Percentiles rank a stretch among this genome's conserved stretches.
Evolutionary conservation across 2,329 filamentous ascomycete species (phyloP).

Genomic region (Aspergillus proliferans): DNA sequence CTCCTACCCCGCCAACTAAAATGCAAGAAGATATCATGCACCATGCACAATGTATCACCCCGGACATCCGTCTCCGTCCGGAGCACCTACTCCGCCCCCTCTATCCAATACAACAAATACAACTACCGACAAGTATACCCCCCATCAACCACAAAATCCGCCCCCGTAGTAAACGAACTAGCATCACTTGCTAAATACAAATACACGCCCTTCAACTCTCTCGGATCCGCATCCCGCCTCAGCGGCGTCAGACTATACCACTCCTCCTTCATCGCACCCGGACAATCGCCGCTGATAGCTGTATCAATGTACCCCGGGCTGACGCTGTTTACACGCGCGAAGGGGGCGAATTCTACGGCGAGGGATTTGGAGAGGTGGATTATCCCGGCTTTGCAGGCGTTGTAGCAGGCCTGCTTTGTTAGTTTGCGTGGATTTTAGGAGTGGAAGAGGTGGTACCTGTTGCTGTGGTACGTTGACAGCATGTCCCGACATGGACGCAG

Average conservation of each 20-base stretch:
- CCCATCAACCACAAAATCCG: slow-evolving; percentile 65
- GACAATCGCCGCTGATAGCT: slow-evolving; percentile 27
- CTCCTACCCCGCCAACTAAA: neutral
- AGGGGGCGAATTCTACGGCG: slow-evolving; percentile 48
- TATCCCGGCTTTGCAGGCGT: slow-evolving; percentile 49
- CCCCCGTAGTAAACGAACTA: slow-evolving; percentile 67
- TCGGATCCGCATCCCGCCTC: slow-evolving; percentile 52
- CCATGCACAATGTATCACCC: neutral
- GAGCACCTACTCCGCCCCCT: neutral
- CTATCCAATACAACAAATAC: neutral
- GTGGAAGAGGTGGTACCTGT: slow-evolving; percentile 35
- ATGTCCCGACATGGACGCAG: slow-evolving; percentile 65
- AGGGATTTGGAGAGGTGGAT: slow-evolving; percentile 49
- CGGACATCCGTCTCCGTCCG: neutral
- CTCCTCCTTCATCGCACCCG: slow-evolving; percentile 1
- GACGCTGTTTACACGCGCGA: slow-evolving; percentile 49
- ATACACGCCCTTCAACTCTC: slow-evolving; percentile 71
- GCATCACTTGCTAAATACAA: slow-evolving; percentile 71
- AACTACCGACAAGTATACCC: slow-evolving; percentile 45
- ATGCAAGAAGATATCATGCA: neutral
- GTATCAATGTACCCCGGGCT: slow-evolving; percentile 47
- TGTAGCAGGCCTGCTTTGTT: slow-evolving; percentile 42
- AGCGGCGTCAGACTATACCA: slow-evolving; percentile 4
- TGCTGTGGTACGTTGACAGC: slow-evolving; percentile 61
- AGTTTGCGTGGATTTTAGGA: neutral